Evolutionary conservation across 805 yeast genomes (phyloP).

Genomic region (Alloascoidea africana): DNA sequence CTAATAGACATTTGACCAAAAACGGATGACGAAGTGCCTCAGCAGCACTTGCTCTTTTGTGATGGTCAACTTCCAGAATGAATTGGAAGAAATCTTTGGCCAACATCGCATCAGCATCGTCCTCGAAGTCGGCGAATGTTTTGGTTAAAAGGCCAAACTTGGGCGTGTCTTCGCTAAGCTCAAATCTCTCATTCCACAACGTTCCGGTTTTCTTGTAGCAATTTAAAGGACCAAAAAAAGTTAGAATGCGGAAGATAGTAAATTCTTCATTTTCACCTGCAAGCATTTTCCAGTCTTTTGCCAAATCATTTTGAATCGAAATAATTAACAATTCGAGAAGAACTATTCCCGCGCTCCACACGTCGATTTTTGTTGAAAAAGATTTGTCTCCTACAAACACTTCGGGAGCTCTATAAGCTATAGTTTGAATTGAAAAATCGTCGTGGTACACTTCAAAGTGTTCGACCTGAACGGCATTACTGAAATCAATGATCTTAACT

Average conservation of each 20-base stretch:
- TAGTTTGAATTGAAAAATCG: constrained; percentile 11
- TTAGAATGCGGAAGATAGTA: constrained; percentile 1
- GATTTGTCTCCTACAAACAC: constrained; percentile 11
- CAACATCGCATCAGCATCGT: constrained; percentile 4
- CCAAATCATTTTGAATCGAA: background rate
- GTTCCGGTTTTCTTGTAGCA: constrained; percentile 3
- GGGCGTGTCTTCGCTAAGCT: constrained; percentile 3
- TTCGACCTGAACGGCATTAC: constrained; percentile 8
- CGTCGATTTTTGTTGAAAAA: constrained; percentile 10
- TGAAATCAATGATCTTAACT: constrained; percentile 11
- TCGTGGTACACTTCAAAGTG: constrained; percentile 8
- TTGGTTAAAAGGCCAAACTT: background rate
- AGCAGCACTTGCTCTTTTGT: constrained; percentile 5
- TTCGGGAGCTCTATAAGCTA: constrained; percentile 13
- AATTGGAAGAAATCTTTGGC: constrained; percentile 5
- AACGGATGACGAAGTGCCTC: constrained; percentile 7
- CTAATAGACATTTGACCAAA: constrained; percentile 6
- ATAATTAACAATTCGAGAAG: constrained; percentile 10
- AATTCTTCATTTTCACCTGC: constrained; percentile 4
- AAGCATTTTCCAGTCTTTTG: constrained; percentile 4
- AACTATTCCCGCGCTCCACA: constrained; percentile 13
- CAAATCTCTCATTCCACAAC: background rate
- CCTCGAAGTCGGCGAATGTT: constrained; percentile 2
- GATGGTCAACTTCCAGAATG: constrained; percentile 6
- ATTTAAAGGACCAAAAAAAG: constrained; percentile 6